A percentile compares a stretch with the other conserved stretches of the same genome.
These are phyloP conservation scores for Eucalyptus cloeziana DNA, from an alignment of 345 rosid species.

Conservation along the genomic window DNA sequence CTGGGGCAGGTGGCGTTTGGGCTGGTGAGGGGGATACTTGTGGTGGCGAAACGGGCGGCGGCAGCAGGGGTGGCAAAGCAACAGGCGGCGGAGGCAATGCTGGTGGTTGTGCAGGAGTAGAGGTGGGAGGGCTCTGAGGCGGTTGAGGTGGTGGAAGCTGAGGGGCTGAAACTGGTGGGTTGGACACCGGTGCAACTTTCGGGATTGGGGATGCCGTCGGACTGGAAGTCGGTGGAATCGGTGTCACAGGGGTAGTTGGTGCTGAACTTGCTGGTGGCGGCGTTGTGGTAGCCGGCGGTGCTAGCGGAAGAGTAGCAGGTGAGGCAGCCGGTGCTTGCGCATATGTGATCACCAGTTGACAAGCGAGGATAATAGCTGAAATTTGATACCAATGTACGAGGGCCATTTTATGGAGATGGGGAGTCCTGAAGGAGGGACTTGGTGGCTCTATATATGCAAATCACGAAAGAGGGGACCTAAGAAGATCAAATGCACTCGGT, in stretches of 20 bases:
- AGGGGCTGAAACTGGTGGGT: constrained; percentile 45
- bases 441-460: neutral
- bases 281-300: constrained; percentile 21
- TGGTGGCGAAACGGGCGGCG: constrained; percentile 29
- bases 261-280: constrained; percentile 25
- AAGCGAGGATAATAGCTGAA: constrained; percentile 15
- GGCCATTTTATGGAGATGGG: constrained; percentile 33
- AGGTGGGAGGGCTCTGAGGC: neutral
- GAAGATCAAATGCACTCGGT: constrained; percentile 18
- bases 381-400: constrained; percentile 18
- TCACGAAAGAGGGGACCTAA: neutral
- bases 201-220: constrained; percentile 48
- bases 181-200: constrained; percentile 48
- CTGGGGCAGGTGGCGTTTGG: neutral
- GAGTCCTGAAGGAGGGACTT: neutral
- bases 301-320: constrained; percentile 29
- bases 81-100: constrained; percentile 30
- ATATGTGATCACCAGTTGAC: constrained; percentile 21
- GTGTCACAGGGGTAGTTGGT: neutral
- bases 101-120: neutral
- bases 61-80: constrained; percentile 44
- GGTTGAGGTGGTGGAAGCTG: constrained; percentile 31
- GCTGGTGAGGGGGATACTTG: constrained; percentile 14
- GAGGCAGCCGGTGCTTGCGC: constrained; percentile 72
- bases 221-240: constrained; percentile 37